Evolutionary conservation across 768 basidiomycete species (phyloP), one percentile per base, ranked within the genome.

Genomic region (Rhizopogon sp.): DNA sequence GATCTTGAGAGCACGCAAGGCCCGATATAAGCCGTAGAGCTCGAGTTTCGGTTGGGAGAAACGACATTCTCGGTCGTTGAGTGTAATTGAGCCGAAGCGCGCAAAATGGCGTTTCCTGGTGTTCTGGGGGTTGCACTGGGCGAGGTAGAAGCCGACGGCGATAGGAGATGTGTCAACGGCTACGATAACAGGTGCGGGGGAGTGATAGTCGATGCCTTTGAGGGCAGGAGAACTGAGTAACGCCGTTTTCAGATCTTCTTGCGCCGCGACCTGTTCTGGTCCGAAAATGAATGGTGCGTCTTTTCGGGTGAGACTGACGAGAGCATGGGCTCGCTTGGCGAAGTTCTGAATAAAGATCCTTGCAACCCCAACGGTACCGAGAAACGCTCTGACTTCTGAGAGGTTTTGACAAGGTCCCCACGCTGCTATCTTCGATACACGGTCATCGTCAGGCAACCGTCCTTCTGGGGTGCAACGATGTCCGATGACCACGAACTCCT

Each of bases 341-440:
- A 62, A 74, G 54, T 70, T 56, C 39, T 57, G 47, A 25, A 75
- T 70, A 50, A 70, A 73, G 5, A 70, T 71, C 1, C 67, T 25
- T 8, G 60, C 52, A 11, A 64, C 50, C 0, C 69, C 69, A 25
- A 65, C 52, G 0, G 64, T 68, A 0, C 72, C 71, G 1, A 74
- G 56, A 52, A 74, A 74, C 10, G 62, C 61, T n/a, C 62, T 47
- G 22, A 72, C 64, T 1, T 69, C 67, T 0, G 56, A 50, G 0
- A 66, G 22, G n/a, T 56, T 55, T 11, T 7, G 33, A 0, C 56
- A 64, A 0, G 29, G 9, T 6, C 63, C 63, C 70, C 70, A 71
- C 7, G 63, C 58, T 5, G 58, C 22, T 1, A 41, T 52, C 14
- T 52, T 51, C 2, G 14, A 29, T 9, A 51, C 50, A 2, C 9